Percentiles rank a stretch among this genome's conserved stretches.
These are phyloP conservation scores for Mitragyna speciosa DNA, from an alignment of 257 asterid genomes.

Conservation along the genomic window DNA sequence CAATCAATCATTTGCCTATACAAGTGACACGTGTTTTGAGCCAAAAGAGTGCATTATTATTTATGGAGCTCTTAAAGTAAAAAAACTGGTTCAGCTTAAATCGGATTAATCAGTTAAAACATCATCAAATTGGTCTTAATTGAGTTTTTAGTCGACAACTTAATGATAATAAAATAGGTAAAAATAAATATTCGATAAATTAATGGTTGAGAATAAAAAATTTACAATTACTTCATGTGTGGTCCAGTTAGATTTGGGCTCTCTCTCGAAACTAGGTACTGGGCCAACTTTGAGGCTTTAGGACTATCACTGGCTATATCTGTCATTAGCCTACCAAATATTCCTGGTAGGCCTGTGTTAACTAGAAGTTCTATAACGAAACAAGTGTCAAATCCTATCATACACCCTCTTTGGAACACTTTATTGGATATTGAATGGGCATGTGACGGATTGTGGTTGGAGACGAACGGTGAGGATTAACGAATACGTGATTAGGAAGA, in stretches of 20 bases:
- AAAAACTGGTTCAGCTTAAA: neutral
- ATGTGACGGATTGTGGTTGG: neutral
- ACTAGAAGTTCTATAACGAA: too few species aligned
- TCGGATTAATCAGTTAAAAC: neutral
- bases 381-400: too few species aligned
- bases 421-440: too few species aligned
- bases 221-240: too few species aligned
- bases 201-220: too few species aligned
- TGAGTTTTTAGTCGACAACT: neutral
- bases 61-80: too few species aligned
- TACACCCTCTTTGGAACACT: too few species aligned
- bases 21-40: neutral
- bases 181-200: too few species aligned
- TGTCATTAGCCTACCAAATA: neutral
- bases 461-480: too few species aligned
- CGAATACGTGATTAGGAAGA: too few species aligned
- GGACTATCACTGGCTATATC: neutral
- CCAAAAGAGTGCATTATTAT: neutral
- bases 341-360: neutral
- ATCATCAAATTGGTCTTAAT: neutral
- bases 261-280: neutral
- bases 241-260: neutral
- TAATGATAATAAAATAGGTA: too few species aligned
- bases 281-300: neutral
- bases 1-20: neutral